These are phyloP conservation scores for Margaritispora aquatica DNA, from an alignment of 495 filamentous ascomycete genomes.

Conservation along the genomic window DNA sequence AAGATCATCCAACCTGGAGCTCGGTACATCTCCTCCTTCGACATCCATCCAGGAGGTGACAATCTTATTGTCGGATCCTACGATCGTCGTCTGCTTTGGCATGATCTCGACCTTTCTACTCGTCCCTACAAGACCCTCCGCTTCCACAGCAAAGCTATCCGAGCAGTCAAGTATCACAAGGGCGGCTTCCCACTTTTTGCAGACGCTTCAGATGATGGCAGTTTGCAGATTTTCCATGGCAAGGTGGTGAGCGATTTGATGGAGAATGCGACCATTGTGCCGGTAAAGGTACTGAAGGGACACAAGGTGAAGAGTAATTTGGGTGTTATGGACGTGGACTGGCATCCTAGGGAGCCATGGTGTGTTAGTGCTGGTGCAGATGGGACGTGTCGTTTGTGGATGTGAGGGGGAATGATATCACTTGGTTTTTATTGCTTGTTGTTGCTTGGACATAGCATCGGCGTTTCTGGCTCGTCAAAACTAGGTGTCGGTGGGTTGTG, in stretches of 20 bases:
- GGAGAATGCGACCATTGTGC: conserved; percentile 93
- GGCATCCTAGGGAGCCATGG: conserved; percentile 92
- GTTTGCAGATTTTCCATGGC: conserved; percentile 91
- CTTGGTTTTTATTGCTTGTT: too few species aligned
- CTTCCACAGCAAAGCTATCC: conserved; percentile 87
- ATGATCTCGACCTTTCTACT: conserved; percentile 87
- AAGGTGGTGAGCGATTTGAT: conserved; percentile 89
- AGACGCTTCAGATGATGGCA: conserved; percentile 89
- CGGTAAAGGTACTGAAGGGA: conserved; percentile 87
- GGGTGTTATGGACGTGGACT: conserved; percentile 89
- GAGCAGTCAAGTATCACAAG: conserved; percentile 78
- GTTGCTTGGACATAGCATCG: conserved; percentile 16
- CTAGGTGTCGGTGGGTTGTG: neutral
- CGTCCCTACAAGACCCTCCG: conserved; percentile 92
- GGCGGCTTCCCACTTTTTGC: conserved; percentile 84
- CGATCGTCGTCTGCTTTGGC: conserved; percentile 91
- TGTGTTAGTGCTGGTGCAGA: conserved; percentile 90
- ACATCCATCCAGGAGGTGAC: conserved; percentile 88
- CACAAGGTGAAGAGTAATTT: conserved; percentile 76
- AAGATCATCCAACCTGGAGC: conserved; percentile 90
- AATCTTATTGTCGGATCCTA: conserved; percentile 92
- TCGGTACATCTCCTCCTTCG: conserved; percentile 89
- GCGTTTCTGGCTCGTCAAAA: conserved; percentile 14
- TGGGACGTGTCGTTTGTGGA: conserved; percentile 78
- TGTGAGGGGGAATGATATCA: conserved; percentile 17